A percentile compares a stretch with the other conserved stretches of the same genome.
Evolutionary conservation across 306 rosid species (phyloP).

Genomic region (Dryas drummondii): DNA sequence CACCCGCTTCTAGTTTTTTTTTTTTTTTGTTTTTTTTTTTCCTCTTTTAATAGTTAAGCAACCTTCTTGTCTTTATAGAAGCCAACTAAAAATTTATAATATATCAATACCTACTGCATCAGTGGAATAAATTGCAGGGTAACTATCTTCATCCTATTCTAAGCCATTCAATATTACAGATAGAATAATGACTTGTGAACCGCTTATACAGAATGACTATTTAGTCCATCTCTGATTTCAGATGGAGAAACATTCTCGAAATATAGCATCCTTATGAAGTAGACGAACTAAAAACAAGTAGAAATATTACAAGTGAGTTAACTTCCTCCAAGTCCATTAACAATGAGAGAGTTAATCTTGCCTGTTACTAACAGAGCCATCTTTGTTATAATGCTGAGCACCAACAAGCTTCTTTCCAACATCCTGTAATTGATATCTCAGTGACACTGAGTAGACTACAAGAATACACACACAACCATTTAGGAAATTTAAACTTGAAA

Average conservation of each 20-base stretch:
- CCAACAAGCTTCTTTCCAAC: conserved; percentile 96
- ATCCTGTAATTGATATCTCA: conserved; percentile 98
- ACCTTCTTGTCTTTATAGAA: not conserved
- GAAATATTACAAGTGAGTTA: not conserved
- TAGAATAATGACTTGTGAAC: not conserved
- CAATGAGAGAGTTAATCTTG: conserved; percentile 32
- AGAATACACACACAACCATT: conserved; percentile 35
- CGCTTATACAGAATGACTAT: not conserved
- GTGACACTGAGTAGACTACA: conserved; percentile 95
- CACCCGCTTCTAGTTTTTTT: not conserved
- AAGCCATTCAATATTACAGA: not conserved
- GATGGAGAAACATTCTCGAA: not conserved
- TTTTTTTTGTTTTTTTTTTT: not conserved
- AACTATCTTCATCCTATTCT: not conserved
- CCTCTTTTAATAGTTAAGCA: not conserved
- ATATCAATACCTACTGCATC: not conserved
- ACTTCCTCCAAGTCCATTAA: not conserved
- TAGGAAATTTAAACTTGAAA: conserved; percentile 31
- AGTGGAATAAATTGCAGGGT: not conserved
- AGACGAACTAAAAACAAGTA: not conserved
- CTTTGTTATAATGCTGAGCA: conserved; percentile 94
- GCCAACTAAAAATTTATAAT: not conserved
- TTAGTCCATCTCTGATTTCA: not conserved
- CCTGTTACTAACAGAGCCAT: conserved; percentile 92
- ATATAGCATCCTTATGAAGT: not conserved